phyloP scores from a whole-genome alignment of 2,329 filamentous ascomycete genomes.

The Stemphylium beticola region DNA sequence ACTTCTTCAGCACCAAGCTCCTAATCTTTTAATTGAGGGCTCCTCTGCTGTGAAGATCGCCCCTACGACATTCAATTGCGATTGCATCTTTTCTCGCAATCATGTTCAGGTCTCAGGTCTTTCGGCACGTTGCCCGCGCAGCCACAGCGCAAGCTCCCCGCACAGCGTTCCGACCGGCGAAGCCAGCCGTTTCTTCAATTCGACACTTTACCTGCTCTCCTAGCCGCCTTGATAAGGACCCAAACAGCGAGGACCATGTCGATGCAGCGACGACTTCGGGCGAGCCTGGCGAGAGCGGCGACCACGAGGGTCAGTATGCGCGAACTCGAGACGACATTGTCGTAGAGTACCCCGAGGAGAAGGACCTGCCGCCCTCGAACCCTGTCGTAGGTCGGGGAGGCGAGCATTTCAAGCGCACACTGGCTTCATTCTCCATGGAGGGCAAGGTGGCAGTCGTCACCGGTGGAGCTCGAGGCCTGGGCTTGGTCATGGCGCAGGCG shows the following conservation, averaged over 20 bases:
- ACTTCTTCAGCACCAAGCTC: conserved; percentile 1
- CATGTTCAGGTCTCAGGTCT: conserved; percentile 45
- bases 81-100: conserved; percentile 11
- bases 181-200: conserved; percentile 25
- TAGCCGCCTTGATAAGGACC: conserved; percentile 35
- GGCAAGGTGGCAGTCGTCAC: conserved; percentile 85
- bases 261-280: conserved; percentile 47
- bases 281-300: conserved; percentile 50
- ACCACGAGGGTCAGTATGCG: conserved; percentile 72
- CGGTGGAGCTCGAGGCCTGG: conserved; percentile 86
- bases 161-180: conserved; percentile 25
- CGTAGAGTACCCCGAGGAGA: conserved; percentile 78
- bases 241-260: conserved; percentile 29
- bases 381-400: conserved; percentile 79
- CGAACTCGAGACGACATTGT: conserved; percentile 80
- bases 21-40: conserved; percentile 7
- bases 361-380: conserved; percentile 72
- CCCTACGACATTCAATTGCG: not conserved
- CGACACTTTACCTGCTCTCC: conserved; percentile 40
- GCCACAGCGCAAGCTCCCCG: conserved; percentile 37
- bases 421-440: conserved; percentile 85
- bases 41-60: not conserved
- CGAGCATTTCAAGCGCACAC: conserved; percentile 81
- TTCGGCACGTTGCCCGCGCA: conserved; percentile 40
- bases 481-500: conserved; percentile 90